Conservation (phyloP, 495 filamentous ascomycete species). For the Endocarpon pusillum region DNA sequence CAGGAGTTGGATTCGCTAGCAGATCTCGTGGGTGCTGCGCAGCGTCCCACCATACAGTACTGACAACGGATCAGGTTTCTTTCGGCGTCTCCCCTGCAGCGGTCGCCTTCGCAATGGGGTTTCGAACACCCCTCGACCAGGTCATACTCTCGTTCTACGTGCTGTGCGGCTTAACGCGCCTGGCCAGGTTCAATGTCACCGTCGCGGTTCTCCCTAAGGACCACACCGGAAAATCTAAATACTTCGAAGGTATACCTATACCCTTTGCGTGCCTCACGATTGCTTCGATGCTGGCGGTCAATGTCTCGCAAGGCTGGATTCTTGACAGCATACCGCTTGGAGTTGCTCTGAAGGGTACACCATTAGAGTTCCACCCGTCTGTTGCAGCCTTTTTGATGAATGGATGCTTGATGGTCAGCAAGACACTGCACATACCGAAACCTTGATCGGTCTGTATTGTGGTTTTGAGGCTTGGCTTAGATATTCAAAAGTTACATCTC, state of each 20-base stretch:
- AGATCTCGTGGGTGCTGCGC: slow-evolving; percentile 51
- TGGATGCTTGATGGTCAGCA: slow-evolving; percentile 86
- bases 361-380: slow-evolving; percentile 75
- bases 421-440: slow-evolving; percentile 92
- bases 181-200: slow-evolving; percentile 96
- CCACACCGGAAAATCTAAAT: slow-evolving; percentile 70
- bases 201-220: slow-evolving; percentile 80
- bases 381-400: slow-evolving; percentile 65
- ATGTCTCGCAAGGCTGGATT: slow-evolving; percentile 66
- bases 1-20: slow-evolving; percentile 96
- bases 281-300: slow-evolving; percentile 74
- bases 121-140: slow-evolving; percentile 76
- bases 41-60: not conserved
- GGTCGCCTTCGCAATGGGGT: slow-evolving; percentile 73
- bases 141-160: slow-evolving; percentile 78
- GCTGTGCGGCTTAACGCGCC: slow-evolving; percentile 81
- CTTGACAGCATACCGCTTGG: slow-evolving; percentile 60
- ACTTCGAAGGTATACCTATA: slow-evolving; percentile 95
- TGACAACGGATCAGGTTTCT: slow-evolving; percentile 49
- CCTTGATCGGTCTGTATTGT: slow-evolving; percentile 42
- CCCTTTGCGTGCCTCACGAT: slow-evolving; percentile 73
- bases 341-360: slow-evolving; percentile 40
- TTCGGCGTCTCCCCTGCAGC: slow-evolving; percentile 85
- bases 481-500: no score
- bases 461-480: no score